Conservation (phyloP, 1,139 yeast species). For the Geotrichum restrictum region DNA sequence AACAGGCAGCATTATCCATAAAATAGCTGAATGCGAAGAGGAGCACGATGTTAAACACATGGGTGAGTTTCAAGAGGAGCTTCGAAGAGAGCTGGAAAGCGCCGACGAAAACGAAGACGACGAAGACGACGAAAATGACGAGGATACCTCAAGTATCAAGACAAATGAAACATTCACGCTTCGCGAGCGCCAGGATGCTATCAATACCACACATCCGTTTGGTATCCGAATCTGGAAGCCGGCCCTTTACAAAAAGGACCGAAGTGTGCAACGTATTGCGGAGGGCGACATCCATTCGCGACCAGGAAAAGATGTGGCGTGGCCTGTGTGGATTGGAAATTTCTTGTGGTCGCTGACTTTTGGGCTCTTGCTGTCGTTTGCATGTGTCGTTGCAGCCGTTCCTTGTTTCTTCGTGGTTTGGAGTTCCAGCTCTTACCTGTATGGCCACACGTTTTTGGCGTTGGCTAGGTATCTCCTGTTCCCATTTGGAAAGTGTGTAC, state of each 20-base stretch:
- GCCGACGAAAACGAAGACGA: constrained; percentile 34
- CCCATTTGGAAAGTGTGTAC: constrained; percentile 90
- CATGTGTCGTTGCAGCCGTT: constrained; percentile 50
- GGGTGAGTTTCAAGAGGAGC: constrained; percentile 4
- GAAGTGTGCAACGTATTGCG: constrained; percentile 89
- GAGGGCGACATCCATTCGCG: constrained; percentile 91
- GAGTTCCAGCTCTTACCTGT: constrained; percentile 47
- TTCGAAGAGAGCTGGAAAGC: constrained; percentile 19
- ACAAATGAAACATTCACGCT: constrained; percentile 73
- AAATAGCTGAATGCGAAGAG: constrained; percentile 16
- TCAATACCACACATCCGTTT: constrained; percentile 93
- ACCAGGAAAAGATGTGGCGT: constrained; percentile 51
- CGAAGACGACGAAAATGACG: constrained; percentile 33
- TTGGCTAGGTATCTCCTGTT: constrained; percentile 67
- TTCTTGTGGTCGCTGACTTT: constrained; percentile 68
- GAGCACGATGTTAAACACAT: constrained; percentile 15
- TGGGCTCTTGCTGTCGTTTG: constrained; percentile 56
- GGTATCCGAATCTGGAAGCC: constrained; percentile 99
- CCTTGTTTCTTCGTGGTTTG: constrained; percentile 45
- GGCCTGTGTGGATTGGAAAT: constrained; percentile 69
- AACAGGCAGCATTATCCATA: constrained; percentile 8
- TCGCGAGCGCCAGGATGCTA: constrained; percentile 91
- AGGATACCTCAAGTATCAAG: constrained; percentile 47
- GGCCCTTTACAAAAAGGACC: constrained; percentile 83
- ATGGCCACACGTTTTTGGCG: constrained; percentile 58